Conservation (phyloP, 2,329 filamentous ascomycete species). For the Hypoxylon rubiginosum region DNA sequence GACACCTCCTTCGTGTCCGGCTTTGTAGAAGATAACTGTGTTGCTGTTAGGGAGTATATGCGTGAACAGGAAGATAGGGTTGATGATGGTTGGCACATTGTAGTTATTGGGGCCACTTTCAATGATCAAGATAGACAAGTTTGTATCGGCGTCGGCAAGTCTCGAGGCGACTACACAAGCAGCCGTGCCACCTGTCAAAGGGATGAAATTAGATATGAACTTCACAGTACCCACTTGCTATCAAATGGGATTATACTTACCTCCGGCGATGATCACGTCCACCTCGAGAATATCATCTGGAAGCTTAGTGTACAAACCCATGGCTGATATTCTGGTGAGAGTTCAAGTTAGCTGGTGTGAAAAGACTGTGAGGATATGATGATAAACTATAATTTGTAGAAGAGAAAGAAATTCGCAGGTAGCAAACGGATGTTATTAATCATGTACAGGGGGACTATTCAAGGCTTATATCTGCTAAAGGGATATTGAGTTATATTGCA, state of each 20-base stretch:
- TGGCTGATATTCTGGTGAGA: no score
- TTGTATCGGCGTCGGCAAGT: constrained; percentile 40
- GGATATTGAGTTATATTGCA: no score
- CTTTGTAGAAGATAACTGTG: no score
- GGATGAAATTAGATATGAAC: background rate
- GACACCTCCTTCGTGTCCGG: constrained; percentile 49
- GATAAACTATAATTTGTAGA: no score
- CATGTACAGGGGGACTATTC: no score
- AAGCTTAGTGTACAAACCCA: constrained; percentile 20
- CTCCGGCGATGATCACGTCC: constrained; percentile 31
- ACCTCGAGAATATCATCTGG: constrained; percentile 16
- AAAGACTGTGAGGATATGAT: no score
- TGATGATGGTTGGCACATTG: constrained; percentile 3
- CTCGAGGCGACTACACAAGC: constrained; percentile 41
- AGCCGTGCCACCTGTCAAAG: constrained; percentile 39
- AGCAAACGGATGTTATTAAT: no score
- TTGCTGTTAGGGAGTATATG: no score
- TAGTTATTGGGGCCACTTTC: constrained; percentile 39
- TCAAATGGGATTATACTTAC: constrained; percentile 6
- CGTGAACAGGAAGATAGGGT: constrained; percentile 2
- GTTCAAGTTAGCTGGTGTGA: no score
- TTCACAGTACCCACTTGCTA: no score
- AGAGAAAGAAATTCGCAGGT: no score
- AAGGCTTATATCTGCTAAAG: no score
- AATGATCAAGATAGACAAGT: constrained; percentile 43